phyloP scores from a whole-genome alignment of 1,284 basidiomycete species.

The Sanghuangporus sanghuang region DNA sequence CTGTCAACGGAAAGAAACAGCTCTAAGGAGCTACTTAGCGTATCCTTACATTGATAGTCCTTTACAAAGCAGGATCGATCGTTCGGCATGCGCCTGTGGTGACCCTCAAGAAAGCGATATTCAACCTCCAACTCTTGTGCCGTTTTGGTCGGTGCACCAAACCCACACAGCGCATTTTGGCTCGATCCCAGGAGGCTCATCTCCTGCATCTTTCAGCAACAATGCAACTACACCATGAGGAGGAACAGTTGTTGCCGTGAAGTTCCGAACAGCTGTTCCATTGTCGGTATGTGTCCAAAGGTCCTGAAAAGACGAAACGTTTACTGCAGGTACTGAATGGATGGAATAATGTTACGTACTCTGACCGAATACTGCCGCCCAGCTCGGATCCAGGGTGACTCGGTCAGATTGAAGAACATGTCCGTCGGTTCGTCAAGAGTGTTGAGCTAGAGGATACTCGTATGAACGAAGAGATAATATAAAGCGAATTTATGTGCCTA shows the following conservation, averaged over 20 bases:
- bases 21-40: too few species aligned
- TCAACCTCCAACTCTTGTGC: slow-evolving; percentile 16
- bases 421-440: slow-evolving; percentile 46
- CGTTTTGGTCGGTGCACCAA: slow-evolving; percentile 24
- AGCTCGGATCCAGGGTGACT: slow-evolving; percentile 66
- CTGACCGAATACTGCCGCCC: slow-evolving; percentile 58
- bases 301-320: slow-evolving; percentile 37
- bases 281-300: slow-evolving; percentile 66
- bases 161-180: slow-evolving; percentile 24
- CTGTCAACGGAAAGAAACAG: too few species aligned
- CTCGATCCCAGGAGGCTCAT: slow-evolving; percentile 50
- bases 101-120: background rate
- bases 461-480: slow-evolving; percentile 1
- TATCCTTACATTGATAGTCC: too few species aligned
- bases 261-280: slow-evolving; percentile 58
- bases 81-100: background rate
- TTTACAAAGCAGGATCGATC: too few species aligned
- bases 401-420: slow-evolving; percentile 60
- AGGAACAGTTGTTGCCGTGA: slow-evolving; percentile 55
- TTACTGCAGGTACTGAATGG: background rate
- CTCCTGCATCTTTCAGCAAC: slow-evolving; percentile 56
- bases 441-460: slow-evolving; percentile 35
- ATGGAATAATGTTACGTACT: slow-evolving; percentile 32
- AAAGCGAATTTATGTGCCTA: slow-evolving; percentile 23
- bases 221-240: slow-evolving; percentile 67